Evolutionary conservation across 2,329 filamentous ascomycete genomes (phyloP), one percentile per base, ranked within the genome.

Genomic region (Penicillium hesseltinei): DNA sequence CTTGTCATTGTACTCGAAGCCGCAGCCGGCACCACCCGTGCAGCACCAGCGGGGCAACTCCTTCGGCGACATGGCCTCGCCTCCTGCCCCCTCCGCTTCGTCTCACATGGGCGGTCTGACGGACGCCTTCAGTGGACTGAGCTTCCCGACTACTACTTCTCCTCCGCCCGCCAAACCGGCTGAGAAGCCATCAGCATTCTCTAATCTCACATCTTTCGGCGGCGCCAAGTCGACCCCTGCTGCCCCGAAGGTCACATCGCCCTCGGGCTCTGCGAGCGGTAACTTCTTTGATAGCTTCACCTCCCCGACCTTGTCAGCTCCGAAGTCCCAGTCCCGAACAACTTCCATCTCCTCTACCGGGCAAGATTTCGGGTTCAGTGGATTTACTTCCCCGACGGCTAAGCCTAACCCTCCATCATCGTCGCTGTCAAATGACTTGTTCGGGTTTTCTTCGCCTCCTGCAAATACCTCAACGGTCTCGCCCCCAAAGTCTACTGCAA

Each of bases 1-100:
- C 59, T 78, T 99, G 48, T 99, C 94, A 8, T 83, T 99, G 17
- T 99, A 99, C 72, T 91, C 92, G 1, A 89, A 91, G 70, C 86
- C 90, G n/a, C 88, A 90, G 66, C 80, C 85, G 54, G 78, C 77
- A 54, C 71, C 78, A 23, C 58, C 60, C 11, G 29, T 44, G 23
- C 77, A 80, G 31, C 87, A 89, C 71, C 79, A 80, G 36, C 81
- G 83, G 13, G 82, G 82, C 39, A 80, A 82, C 29, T 87, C 87
- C 0, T 90, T 92, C 67, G 86, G 88, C 19, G 84, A 84, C 51
- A 82, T 91, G 79, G 85, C 88, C 3, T 84, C 88, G 23, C 74
- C 77, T 17, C 62, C 75, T 54, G 66, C 61, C 48, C 71, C 64
- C 45, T 69, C 66, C 31, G 51, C 59, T 58, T 39, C 70, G 6